These are phyloP conservation scores for Castanea crenata DNA, from an alignment of 306 rosid genomes.

Conservation along the genomic window DNA sequence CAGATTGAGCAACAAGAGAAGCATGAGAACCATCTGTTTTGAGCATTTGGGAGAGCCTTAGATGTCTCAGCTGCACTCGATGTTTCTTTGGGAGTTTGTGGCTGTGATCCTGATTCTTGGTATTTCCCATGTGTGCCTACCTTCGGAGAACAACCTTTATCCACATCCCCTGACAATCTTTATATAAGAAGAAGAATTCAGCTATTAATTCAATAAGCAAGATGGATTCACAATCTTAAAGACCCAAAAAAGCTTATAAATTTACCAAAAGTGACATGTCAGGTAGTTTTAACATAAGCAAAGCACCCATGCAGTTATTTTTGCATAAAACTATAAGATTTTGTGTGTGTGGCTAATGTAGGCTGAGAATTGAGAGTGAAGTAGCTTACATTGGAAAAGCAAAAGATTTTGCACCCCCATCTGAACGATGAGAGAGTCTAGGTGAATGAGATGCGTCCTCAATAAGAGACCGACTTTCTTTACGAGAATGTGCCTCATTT, in stretches of 20 bases:
- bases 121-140: constrained; percentile 24
- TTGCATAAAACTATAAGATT: background rate
- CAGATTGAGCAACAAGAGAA: constrained; percentile 48
- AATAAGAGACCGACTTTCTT: background rate
- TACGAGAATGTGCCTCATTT: constrained; percentile 24
- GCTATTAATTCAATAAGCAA: constrained; percentile 11
- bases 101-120: background rate
- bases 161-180: constrained; percentile 54
- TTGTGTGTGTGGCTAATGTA: background rate
- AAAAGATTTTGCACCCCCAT: constrained; percentile 54
- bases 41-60: constrained; percentile 7
- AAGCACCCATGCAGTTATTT: background rate
- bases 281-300: background rate
- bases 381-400: constrained; percentile 71
- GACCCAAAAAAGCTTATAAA: background rate
- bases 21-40: constrained; percentile 46
- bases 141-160: constrained; percentile 32
- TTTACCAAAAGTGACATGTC: background rate
- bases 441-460: constrained; percentile 3
- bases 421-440: constrained; percentile 35
- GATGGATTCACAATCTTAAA: background rate
- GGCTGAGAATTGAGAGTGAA: background rate
- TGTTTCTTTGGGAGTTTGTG: constrained; percentile 21
- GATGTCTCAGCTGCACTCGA: constrained; percentile 19
- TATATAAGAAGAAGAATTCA: constrained; percentile 24